Conservation (phyloP, 1,284 basidiomycete genomes). For the Pulveroboletus sp. region DNA sequence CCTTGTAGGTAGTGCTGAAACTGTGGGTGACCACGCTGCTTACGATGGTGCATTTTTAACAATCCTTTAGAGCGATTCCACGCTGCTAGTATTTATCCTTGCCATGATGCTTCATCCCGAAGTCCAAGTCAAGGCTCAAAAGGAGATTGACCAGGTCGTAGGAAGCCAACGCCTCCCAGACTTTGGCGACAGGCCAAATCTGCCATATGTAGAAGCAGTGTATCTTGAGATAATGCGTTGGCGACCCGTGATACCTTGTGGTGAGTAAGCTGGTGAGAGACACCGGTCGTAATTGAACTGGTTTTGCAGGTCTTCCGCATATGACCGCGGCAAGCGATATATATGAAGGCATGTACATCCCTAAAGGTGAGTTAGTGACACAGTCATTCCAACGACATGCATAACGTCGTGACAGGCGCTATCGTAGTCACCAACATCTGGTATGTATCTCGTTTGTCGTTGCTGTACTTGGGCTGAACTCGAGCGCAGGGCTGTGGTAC, state of each 20-base stretch:
- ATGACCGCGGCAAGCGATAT: slow-evolving; percentile 28
- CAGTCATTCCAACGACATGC: background rate
- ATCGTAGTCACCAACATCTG: slow-evolving; percentile 31
- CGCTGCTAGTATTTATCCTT: slow-evolving; percentile 27
- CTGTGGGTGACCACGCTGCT: slow-evolving; percentile 17
- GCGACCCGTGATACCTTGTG: slow-evolving; percentile 25
- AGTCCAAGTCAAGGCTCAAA: slow-evolving; percentile 27
- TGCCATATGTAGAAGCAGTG: slow-evolving; percentile 34
- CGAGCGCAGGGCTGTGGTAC: slow-evolving; percentile 28
- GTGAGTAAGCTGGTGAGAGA: slow-evolving; percentile 15
- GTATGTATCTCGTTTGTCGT: slow-evolving; percentile 15
- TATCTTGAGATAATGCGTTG: slow-evolving; percentile 30
- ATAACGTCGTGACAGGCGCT: slow-evolving; percentile 16
- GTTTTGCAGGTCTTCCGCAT: slow-evolving; percentile 29
- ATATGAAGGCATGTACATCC: slow-evolving; percentile 37
- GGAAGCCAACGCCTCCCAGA: slow-evolving; percentile 32
- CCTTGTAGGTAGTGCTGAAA: slow-evolving; percentile 32
- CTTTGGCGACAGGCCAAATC: slow-evolving; percentile 26
- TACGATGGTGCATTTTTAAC: background rate
- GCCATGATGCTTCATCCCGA: slow-evolving; percentile 37
- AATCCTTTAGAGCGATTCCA: slow-evolving; percentile 17
- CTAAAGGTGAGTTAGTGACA: slow-evolving; percentile 27
- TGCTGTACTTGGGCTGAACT: slow-evolving; percentile 5
- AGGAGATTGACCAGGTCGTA: slow-evolving; percentile 32
- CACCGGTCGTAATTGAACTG: background rate